Percentiles rank a stretch among this genome's conserved stretches.
These are phyloP conservation scores for Zygosaccharomyces pseudobailii DNA, from an alignment of 1,139 yeast species.

Conservation along the genomic window DNA sequence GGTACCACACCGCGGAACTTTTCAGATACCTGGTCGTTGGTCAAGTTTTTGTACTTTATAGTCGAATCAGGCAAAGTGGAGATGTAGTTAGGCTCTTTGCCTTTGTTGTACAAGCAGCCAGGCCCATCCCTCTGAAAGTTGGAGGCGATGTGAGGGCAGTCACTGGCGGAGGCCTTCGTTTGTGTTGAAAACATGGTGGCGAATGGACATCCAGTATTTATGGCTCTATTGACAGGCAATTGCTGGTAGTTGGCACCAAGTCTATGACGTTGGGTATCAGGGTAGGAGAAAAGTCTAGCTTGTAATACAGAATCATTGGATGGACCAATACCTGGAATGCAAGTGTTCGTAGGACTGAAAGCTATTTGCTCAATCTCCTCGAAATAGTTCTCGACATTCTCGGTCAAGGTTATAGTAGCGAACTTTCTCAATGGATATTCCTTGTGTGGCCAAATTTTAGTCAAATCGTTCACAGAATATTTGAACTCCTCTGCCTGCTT, in stretches of 20 bases:
- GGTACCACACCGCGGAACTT: conserved; percentile 35
- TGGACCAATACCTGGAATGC: conserved; percentile 76
- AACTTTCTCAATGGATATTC: conserved; percentile 52
- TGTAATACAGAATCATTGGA: conserved; percentile 86
- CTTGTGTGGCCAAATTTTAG: conserved; percentile 56
- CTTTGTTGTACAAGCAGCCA: conserved; percentile 28
- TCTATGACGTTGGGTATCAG: conserved; percentile 70
- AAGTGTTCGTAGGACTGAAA: conserved; percentile 70
- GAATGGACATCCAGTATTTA: conserved; percentile 35
- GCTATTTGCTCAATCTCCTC: conserved; percentile 57
- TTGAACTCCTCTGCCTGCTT: conserved; percentile 58
- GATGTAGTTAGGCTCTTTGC: conserved; percentile 38
- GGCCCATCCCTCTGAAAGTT: conserved; percentile 43
- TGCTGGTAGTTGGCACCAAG: conserved; percentile 54
- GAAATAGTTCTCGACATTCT: conserved; percentile 50
- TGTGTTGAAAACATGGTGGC: conserved; percentile 11
- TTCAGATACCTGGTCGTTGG: conserved; percentile 11
- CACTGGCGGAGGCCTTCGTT: conserved; percentile 11
- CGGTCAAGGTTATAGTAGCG: conserved; percentile 48
- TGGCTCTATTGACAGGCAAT: conserved; percentile 56
- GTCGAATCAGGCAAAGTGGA: conserved; percentile 20
- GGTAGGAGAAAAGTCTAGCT: conserved; percentile 77
- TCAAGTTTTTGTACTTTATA: conserved; percentile 13
- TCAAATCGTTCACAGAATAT: conserved; percentile 62
- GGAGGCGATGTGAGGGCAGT: conserved; percentile 34